A percentile compares a stretch with the other conserved stretches of the same genome.
phyloP scores from a whole-genome alignment of 345 rosid species.

The Dimocarpus longan region DNA sequence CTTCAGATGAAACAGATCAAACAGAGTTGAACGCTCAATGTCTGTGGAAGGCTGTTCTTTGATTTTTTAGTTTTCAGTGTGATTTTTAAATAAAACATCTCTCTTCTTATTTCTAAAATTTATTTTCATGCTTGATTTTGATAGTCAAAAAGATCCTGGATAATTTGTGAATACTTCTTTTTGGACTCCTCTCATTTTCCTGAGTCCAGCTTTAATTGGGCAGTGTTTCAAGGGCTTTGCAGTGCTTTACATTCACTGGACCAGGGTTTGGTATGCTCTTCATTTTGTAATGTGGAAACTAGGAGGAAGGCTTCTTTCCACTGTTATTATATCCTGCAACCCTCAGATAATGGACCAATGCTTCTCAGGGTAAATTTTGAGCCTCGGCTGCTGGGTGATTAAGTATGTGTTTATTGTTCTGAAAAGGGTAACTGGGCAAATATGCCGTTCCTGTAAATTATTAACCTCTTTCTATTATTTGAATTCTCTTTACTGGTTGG shows the following conservation, averaged over 20 bases:
- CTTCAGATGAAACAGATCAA: slow-evolving; percentile 60
- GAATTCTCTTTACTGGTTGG: background rate
- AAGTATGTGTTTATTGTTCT: slow-evolving; percentile 8
- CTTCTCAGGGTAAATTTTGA: slow-evolving; percentile 71
- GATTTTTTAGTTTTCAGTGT: slow-evolving; percentile 8
- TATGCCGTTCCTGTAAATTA: background rate
- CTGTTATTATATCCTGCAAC: slow-evolving; percentile 85
- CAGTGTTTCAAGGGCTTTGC: slow-evolving; percentile 89
- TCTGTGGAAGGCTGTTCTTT: slow-evolving; percentile 36
- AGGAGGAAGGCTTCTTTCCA: slow-evolving; percentile 53
- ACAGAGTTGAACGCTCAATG: slow-evolving; percentile 72
- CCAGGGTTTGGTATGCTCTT: slow-evolving; percentile 77
- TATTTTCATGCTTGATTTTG: slow-evolving; percentile 13
- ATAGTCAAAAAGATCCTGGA: background rate
- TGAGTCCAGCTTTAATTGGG: slow-evolving; percentile 16
- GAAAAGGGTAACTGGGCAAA: background rate
- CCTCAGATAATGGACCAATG: slow-evolving; percentile 86
- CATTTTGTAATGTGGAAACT: slow-evolving; percentile 66
- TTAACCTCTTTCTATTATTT: background rate
- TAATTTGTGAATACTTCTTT: background rate
- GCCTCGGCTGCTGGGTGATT: slow-evolving; percentile 12
- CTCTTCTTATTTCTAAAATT: slow-evolving; percentile 8
- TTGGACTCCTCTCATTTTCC: slow-evolving; percentile 17
- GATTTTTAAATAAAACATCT: slow-evolving; percentile 11
- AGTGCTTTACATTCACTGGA: slow-evolving; percentile 67